Evolutionary conservation across 169 alveolate genomes (phyloP).

Genomic region (Cryptosporidium meleagridis): DNA sequence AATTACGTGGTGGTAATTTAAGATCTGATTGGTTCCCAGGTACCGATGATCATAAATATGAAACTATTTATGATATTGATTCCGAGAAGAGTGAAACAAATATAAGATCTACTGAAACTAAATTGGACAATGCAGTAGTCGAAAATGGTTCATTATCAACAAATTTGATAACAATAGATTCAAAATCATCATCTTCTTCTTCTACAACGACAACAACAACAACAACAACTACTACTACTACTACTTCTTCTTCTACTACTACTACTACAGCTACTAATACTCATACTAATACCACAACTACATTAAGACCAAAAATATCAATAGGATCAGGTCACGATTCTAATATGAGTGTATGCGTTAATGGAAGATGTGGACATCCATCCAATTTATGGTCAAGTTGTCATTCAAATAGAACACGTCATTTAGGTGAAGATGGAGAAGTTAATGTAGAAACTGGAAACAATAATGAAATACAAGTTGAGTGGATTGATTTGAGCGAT

Average conservation of each 20-base stretch:
- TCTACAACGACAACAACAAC: neutral
- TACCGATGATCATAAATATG: neutral
- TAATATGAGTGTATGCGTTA: slow-evolving; percentile 14
- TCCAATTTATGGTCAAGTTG: slow-evolving; percentile 29
- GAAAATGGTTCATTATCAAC: neutral
- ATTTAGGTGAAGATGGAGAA: neutral
- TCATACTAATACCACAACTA: neutral
- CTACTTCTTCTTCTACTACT: neutral
- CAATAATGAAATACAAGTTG: slow-evolving; percentile 5
- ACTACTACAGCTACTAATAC: neutral
- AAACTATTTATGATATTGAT: neutral
- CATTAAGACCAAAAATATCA: neutral
- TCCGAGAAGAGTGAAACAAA: neutral
- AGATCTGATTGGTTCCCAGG: slow-evolving; percentile 57
- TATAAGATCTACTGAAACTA: neutral
- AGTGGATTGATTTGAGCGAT: slow-evolving; percentile 27
- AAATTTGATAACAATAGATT: no score
- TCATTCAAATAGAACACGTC: slow-evolving; percentile 20
- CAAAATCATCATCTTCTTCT: neutral
- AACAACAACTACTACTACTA: neutral
- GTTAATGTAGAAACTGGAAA: neutral
- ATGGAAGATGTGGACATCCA: slow-evolving; percentile 30
- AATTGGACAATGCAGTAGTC: neutral
- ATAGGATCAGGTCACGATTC: neutral
- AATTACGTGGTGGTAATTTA: neutral